Evolutionary conservation across 495 filamentous ascomycete genomes (phyloP).

Genomic region (Hyaloscypha finlandica): DNA sequence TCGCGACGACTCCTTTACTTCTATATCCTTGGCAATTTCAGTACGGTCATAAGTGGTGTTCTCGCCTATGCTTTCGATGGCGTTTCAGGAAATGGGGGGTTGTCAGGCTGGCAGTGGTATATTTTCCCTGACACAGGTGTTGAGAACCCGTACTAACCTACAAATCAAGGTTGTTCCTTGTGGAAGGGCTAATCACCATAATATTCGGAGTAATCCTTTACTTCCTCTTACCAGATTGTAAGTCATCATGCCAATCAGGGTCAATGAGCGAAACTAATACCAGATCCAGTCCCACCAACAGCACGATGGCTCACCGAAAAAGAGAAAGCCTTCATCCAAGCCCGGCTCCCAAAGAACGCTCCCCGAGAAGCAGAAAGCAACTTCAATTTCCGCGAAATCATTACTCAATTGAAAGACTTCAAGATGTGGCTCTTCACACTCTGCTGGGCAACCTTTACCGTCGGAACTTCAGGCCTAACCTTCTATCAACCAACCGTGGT

Average conservation of each 20-base stretch:
- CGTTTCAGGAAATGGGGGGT: constrained; percentile 35
- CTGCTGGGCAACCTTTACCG: constrained; percentile 45
- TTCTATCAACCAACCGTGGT: constrained; percentile 60
- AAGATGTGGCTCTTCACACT: constrained; percentile 53
- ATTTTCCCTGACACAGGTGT: not conserved
- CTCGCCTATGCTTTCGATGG: constrained; percentile 54
- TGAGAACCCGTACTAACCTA: too few relatives aligned
- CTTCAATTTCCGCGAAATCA: constrained; percentile 60
- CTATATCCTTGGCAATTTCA: constrained; percentile 52
- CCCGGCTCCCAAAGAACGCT: constrained; percentile 65
- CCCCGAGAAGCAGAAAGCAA: constrained; percentile 45
- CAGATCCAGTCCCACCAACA: constrained; percentile 66
- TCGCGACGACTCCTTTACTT: constrained; percentile 59
- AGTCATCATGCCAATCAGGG: constrained; percentile 56
- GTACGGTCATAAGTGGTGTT: constrained; percentile 39
- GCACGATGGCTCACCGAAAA: constrained; percentile 48
- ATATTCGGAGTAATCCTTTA: constrained; percentile 61
- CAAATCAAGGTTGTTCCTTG: constrained; percentile 15
- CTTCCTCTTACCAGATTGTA: constrained; percentile 65
- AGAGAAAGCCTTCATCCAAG: constrained; percentile 48
- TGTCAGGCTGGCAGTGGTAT: constrained; percentile 52
- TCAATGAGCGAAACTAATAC: constrained; percentile 49
- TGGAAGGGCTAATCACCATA: constrained; percentile 37
- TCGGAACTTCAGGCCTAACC: constrained; percentile 49
- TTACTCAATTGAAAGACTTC: constrained; percentile 67